A percentile compares a stretch with the other conserved stretches of the same genome.
Conservation (phyloP, 495 filamentous ascomycete species). For the Trichoderma orchidacearum region DNA sequence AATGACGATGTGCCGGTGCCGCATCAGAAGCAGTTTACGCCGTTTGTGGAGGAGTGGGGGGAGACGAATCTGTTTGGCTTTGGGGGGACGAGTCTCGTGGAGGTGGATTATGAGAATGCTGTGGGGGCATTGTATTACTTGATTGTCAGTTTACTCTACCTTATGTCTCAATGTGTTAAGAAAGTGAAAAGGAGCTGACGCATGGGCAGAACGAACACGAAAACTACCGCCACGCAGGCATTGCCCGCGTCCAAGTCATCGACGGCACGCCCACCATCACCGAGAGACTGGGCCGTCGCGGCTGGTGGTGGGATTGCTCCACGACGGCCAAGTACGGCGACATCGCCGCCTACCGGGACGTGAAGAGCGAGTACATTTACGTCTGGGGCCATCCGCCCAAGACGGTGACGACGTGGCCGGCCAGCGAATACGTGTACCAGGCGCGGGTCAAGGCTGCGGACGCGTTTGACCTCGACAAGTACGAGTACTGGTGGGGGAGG, state of each 20-base stretch:
- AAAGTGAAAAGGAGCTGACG: no score
- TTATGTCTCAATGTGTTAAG: no score
- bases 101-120: conserved; percentile 9
- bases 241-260: conserved; percentile 16
- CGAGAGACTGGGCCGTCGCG: conserved; percentile 13
- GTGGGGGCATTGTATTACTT: conserved; percentile 16
- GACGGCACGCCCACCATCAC: conserved; percentile 18
- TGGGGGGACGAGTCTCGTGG: conserved; percentile 21
- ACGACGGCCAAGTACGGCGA: conserved; percentile 18
- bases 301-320: conserved; percentile 19
- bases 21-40: conserved; percentile 19
- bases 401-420: conserved; percentile 6
- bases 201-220: neutral
- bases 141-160: conserved; percentile 12
- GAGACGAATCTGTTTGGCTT: conserved; percentile 19
- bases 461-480: conserved; percentile 16
- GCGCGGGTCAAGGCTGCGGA: conserved; percentile 16
- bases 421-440: conserved; percentile 18
- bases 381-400: conserved; percentile 19
- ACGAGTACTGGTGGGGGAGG: conserved; percentile 24
- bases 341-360: conserved; percentile 19
- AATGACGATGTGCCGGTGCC: conserved; percentile 16
- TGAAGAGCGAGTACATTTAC: conserved; percentile 19
- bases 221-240: conserved; percentile 13
- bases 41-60: conserved; percentile 16